phyloP scores from a whole-genome alignment of 2,329 filamentous ascomycete genomes.

The Monilinia laxa region DNA sequence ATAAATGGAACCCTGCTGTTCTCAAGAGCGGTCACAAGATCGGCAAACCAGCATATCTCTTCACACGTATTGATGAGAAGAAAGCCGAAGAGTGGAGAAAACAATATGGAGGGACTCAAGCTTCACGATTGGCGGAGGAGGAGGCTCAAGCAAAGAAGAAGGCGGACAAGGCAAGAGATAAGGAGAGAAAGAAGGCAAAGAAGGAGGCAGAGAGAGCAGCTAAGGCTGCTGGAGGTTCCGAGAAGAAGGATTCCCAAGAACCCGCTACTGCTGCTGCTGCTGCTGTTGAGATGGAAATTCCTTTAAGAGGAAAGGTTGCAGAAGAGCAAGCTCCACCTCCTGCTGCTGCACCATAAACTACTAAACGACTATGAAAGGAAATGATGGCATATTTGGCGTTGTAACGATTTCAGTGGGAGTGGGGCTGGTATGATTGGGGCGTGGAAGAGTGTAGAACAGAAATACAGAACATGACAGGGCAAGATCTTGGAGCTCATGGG shows the following conservation, averaged over 20 bases:
- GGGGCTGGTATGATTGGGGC: background rate
- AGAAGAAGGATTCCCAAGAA: constrained; percentile 36
- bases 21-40: constrained; percentile 76
- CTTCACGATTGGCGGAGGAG: constrained; percentile 67
- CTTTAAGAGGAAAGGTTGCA: constrained; percentile 36
- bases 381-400: constrained; percentile 31
- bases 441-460: background rate
- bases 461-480: background rate
- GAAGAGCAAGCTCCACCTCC: constrained; percentile 41
- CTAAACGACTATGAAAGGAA: constrained; percentile 5
- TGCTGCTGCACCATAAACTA: constrained; percentile 35
- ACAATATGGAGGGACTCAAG: constrained; percentile 66
- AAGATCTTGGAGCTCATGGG: background rate
- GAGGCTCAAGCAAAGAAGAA: constrained; percentile 50
- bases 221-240: constrained; percentile 33
- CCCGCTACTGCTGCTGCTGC: constrained; percentile 32
- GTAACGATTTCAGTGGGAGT: constrained; percentile 8
- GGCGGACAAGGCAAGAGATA: constrained; percentile 44
- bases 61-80: constrained; percentile 77
- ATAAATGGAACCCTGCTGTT: constrained; percentile 60
- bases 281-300: constrained; percentile 29
- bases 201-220: constrained; percentile 43
- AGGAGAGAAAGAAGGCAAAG: constrained; percentile 48
- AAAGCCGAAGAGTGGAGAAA: constrained; percentile 83
- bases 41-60: constrained; percentile 75